These are phyloP conservation scores for Bruguiera gymnorhiza DNA, from an alignment of 345 rosid species.

Conservation along the genomic window DNA sequence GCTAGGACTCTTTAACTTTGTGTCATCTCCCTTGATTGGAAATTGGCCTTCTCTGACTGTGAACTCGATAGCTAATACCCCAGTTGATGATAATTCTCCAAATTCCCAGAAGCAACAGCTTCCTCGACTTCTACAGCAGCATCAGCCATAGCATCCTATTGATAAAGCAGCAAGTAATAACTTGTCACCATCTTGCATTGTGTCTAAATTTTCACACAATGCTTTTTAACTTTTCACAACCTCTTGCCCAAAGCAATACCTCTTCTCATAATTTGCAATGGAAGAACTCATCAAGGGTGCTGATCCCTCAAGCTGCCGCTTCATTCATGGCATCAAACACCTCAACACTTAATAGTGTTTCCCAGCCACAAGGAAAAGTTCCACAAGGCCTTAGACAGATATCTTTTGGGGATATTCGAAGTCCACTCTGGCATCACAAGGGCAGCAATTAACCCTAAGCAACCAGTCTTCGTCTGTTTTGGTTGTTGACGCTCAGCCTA, in stretches of 20 bases:
- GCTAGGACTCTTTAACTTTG: slow-evolving; percentile 49
- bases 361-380: slow-evolving; percentile 40
- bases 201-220: slow-evolving; percentile 22
- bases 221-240: slow-evolving; percentile 13
- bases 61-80: slow-evolving; percentile 21
- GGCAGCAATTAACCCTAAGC: slow-evolving; percentile 32
- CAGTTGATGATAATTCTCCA: slow-evolving; percentile 20
- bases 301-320: slow-evolving; percentile 11
- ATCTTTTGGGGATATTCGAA: slow-evolving; percentile 42
- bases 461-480: slow-evolving; percentile 28
- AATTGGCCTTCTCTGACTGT: slow-evolving; percentile 38
- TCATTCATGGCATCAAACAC: slow-evolving; percentile 23
- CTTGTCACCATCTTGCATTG: slow-evolving; percentile 23
- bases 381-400: slow-evolving; percentile 48
- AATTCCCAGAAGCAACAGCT: slow-evolving; percentile 32
- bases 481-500: slow-evolving; percentile 27
- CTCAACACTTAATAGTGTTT: slow-evolving; percentile 29
- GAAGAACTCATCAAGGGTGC: slow-evolving; percentile 34
- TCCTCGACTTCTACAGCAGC: slow-evolving; percentile 35
- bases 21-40: slow-evolving; percentile 35
- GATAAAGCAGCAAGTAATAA: slow-evolving; percentile 27
- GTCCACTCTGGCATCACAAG: slow-evolving; percentile 23
- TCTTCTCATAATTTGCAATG: slow-evolving; percentile 33
- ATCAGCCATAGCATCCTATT: slow-evolving; percentile 32
- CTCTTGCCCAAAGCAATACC: slow-evolving; percentile 25